A percentile compares a stretch with the other conserved stretches of the same genome.
Evolutionary conservation across 2,329 filamentous ascomycete genomes (phyloP).

Genomic region (Didymellaceae sp.): DNA sequence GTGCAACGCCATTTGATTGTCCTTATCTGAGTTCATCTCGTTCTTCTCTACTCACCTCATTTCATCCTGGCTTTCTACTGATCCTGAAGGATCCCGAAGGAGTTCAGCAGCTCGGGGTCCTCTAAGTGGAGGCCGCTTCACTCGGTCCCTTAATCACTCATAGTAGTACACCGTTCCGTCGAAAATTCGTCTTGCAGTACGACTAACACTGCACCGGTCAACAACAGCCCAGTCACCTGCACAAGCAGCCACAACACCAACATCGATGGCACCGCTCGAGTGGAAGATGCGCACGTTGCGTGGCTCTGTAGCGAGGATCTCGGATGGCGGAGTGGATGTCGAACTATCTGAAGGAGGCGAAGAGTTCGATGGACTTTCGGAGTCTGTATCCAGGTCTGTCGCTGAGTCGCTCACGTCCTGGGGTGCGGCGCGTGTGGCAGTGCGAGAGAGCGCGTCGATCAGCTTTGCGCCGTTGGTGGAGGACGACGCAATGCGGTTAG

Average conservation of each 20-base stretch:
- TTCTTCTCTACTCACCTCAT: too few relatives aligned
- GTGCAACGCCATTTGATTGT: too few relatives aligned
- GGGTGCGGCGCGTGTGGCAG: neutral
- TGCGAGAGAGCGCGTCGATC: neutral
- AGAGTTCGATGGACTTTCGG: neutral
- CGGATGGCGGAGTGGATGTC: neutral
- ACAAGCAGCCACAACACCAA: slow-evolving; percentile 28
- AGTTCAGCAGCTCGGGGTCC: too few relatives aligned
- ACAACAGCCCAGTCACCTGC: slow-evolving; percentile 27
- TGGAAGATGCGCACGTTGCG: slow-evolving; percentile 29
- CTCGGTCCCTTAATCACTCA: too few relatives aligned
- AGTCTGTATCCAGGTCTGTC: too few relatives aligned
- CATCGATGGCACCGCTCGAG: slow-evolving; percentile 35
- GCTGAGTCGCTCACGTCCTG: too few relatives aligned
- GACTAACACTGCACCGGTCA: slow-evolving; percentile 37
- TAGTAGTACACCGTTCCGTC: slow-evolving; percentile 40
- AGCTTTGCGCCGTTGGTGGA: neutral
- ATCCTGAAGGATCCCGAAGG: too few relatives aligned
- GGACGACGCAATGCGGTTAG: slow-evolving; percentile 20
- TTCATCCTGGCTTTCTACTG: too few relatives aligned
- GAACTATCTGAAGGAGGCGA: neutral
- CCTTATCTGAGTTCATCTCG: too few relatives aligned
- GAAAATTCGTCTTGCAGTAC: slow-evolving; percentile 43
- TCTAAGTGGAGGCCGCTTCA: too few relatives aligned
- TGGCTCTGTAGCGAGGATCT: slow-evolving; percentile 6